Evolutionary conservation across 768 basidiomycete species (phyloP), one percentile per base, ranked within the genome.

Genomic region (Lenzites betulinus): DNA sequence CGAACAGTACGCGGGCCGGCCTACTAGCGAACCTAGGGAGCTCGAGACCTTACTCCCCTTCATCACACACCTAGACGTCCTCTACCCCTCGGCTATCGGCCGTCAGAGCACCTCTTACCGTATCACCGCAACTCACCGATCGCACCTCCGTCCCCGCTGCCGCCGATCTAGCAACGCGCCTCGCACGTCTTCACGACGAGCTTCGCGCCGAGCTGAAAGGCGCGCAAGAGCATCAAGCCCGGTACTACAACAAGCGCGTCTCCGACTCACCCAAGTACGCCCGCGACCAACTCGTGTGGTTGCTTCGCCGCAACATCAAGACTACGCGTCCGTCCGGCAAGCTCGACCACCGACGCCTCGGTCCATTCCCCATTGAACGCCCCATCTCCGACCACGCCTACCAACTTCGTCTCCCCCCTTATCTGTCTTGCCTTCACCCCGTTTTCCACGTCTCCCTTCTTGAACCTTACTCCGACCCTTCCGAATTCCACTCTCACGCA

Each of bases 301-400:
- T 64, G 69, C 35, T 36, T 7, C 35, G 35, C 35, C 35, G 35
- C 13, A 7, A 36, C 35, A 36, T 36, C 35, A 36, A 68, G 20
- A 79, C 78, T 8, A 75, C 70, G 16, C 68, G 76, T 15, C 78
- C 78, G 2, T 74, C 76, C 3, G 51, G 66, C 33, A 80, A 80
- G 62, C 76, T 81, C 44, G 51, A 60, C 44, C 44, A 60, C 44
- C 20, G 51, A 7, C 30, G 44, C 22, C 59, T 41, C 38, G 25
- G 30, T 12, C 41, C 38, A 38, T 46, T 51, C 50, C 49, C 30
- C 36, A 39, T 42, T 23, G 15, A 23, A 6, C 36, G 22, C 51
- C 25, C 41, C 25, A 25, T 54, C 53, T 54, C 39, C 35, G 39
- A 7, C 35, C 23, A n/a, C 53, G 57, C 74, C 3, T 77, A 73